phyloP scores from a whole-genome alignment of 345 rosid genomes.

The Sonneratia alba region DNA sequence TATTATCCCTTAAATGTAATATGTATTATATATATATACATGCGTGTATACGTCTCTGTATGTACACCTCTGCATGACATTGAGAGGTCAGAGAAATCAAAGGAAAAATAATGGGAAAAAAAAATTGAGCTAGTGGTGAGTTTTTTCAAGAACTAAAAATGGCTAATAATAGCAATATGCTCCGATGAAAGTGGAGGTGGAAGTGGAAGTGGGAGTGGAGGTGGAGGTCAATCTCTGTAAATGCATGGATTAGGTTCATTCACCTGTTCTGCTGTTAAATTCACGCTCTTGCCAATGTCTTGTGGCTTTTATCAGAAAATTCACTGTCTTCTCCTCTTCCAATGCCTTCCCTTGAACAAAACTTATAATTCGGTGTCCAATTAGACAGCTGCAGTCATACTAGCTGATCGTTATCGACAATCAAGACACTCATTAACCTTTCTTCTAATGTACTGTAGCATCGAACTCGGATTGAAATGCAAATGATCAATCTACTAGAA shows the following conservation, averaged over 20 bases:
- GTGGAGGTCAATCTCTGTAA: neutral
- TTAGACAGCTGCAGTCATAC: no score
- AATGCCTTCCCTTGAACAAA: neutral
- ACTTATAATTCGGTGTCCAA: no score
- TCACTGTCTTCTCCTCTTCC: neutral
- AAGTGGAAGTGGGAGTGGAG: no score
- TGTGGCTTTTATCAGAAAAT: no score
- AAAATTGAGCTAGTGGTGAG: neutral
- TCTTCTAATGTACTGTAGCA: neutral
- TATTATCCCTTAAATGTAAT: no score
- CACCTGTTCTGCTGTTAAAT: neutral
- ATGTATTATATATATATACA: neutral
- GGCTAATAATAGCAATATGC: neutral
- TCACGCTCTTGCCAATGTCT: neutral
- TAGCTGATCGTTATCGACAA: no score
- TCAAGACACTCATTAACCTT: no score
- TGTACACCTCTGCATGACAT: slow-evolving; percentile 1
- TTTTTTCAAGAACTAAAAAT: neutral
- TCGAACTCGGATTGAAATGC: no score
- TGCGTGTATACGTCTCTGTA: neutral
- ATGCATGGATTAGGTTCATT: neutral
- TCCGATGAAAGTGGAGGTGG: no score
- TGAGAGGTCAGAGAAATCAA: slow-evolving; percentile 7
- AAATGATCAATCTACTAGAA: no score
- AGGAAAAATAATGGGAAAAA: neutral